Evolutionary conservation across 805 yeast genomes (phyloP), one percentile per base, ranked within the genome.

Genomic region (Spathaspora hagerdaliae): DNA sequence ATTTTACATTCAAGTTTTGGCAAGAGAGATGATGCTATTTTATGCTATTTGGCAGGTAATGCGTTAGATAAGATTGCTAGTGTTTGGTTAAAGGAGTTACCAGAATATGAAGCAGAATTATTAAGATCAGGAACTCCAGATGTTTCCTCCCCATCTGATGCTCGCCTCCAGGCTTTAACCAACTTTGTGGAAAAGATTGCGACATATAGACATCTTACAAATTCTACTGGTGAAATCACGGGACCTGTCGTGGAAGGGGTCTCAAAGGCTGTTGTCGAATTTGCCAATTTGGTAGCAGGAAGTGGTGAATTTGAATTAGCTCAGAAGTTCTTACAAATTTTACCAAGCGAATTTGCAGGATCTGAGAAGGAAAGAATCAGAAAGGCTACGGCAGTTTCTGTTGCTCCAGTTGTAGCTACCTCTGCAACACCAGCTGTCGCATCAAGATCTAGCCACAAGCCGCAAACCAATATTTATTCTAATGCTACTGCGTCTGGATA

Each of bases 271-370:
- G 81, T 87, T 50, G 73, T 88, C 52, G 98, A 94, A 64, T 94
- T 86, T 63, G 83, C 95, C 39, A 82, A 80, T 52, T 71, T 85
- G 48, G 82, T 90, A 46, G 85, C 96, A 4, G 81, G 89, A 27
- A 82, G 77, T 58, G 98, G 97, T 27, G 82, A 87, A 51, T 83
- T 88, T 55, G 95, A 85, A 8, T 70, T 92, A 53, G 97, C 98
- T 1, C 76, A 73, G 47, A 78, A 75, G 52, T 80, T 87, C 53
- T 74, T 92, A 59, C 71, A 73, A 38, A 72, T 85, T 49, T 72
- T 94, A 56, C 96, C 98, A 10, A 80, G 78, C 38, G 81, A 81
- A 44, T 80, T 83, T 54, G 86, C 85, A 38, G 87, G 83, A 26
- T 56, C 70, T 19, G 97, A 88, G 58, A 87, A 83, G 63, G 91